Conservation (phyloP, 1,284 basidiomycete species). For the Amylostereum areolatum region DNA sequence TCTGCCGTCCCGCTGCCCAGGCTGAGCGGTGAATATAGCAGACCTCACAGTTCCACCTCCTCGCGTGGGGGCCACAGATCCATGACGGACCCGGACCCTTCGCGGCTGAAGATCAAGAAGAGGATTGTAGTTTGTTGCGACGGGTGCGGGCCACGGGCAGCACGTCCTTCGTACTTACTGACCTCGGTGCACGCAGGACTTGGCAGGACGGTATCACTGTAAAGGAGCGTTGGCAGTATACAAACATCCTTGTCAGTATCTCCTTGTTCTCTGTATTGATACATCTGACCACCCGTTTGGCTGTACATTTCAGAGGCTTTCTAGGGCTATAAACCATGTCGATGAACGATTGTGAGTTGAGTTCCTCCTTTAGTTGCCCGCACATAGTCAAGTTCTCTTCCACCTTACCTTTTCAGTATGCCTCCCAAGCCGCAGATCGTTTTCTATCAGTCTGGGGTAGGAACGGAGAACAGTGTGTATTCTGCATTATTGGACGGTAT, state of each 20-base stretch:
- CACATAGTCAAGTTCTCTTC: neutral
- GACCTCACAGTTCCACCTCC: conserved; percentile 1
- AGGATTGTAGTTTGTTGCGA: conserved; percentile 67
- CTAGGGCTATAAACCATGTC: conserved; percentile 51
- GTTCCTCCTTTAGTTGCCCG: no score
- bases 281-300: neutral
- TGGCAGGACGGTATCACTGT: conserved; percentile 41
- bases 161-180: neutral
- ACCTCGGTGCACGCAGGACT: conserved; percentile 17
- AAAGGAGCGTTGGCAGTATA: conserved; percentile 47
- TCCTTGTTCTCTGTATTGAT: neutral
- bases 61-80: conserved; percentile 5
- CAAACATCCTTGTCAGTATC: conserved; percentile 52
- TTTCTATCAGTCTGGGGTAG: conserved; percentile 67
- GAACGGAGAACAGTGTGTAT: conserved; percentile 53
- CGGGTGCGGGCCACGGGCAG: conserved; percentile 37
- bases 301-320: conserved; percentile 30
- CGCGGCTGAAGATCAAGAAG: conserved; percentile 32
- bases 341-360: conserved; percentile 42
- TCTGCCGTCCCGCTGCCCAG: neutral
- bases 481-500: conserved; percentile 32
- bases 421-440: conserved; percentile 57
- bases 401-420: conserved; percentile 21
- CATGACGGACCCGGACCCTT: conserved; percentile 6
- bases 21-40: neutral